Evolutionary conservation across 371 early-diverging fungal genomes (phyloP).

Genomic region (Haplosporangium sp.): DNA sequence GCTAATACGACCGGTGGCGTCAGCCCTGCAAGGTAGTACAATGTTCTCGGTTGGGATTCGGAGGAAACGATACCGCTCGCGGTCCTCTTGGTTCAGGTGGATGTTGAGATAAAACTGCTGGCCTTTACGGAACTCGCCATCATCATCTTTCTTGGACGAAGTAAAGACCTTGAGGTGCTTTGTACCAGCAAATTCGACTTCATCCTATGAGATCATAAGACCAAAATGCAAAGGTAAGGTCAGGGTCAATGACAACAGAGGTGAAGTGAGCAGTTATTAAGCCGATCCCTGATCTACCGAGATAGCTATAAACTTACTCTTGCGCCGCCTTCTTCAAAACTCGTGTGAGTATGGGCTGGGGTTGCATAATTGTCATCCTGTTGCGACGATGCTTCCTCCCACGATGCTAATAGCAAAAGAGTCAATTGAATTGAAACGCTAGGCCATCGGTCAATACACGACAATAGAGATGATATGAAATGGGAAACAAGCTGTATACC

Average conservation of each 20-base stretch:
- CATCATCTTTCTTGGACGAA: conserved; percentile 50
- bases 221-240: too few species aligned
- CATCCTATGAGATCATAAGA: conserved; percentile 13
- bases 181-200: conserved; percentile 22
- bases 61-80: conserved; percentile 33
- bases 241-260: too few species aligned
- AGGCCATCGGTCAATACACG: neutral
- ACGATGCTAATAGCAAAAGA: conserved; percentile 20
- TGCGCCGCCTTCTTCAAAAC: conserved; percentile 35
- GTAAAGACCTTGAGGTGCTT: conserved; percentile 44
- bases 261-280: too few species aligned
- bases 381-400: conserved; percentile 32
- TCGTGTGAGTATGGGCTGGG: conserved; percentile 38
- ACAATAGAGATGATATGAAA: neutral
- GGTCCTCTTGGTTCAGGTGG: conserved; percentile 37
- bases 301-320: conserved; percentile 16
- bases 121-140: conserved; percentile 50
- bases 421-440: neutral
- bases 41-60: conserved; percentile 54
- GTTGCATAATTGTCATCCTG: conserved; percentile 37
- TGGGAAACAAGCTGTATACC: neutral
- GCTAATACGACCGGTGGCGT: conserved; percentile 29
- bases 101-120: conserved; percentile 52
- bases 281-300: neutral
- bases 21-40: conserved; percentile 42